phyloP scores from a whole-genome alignment of 192 early-diverging fungal genomes.

The Helicostylum pulchrum region DNA sequence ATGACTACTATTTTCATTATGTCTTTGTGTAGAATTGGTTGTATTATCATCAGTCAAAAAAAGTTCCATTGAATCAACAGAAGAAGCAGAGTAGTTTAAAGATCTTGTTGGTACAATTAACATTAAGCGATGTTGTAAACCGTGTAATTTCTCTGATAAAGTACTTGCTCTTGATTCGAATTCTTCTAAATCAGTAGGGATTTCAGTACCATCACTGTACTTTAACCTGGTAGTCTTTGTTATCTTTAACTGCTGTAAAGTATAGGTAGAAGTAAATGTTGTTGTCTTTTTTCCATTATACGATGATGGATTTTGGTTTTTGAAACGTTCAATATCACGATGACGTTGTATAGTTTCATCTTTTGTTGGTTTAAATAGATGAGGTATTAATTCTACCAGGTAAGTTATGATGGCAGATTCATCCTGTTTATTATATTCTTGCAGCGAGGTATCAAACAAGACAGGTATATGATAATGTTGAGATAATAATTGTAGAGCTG shows the following conservation, averaged over 20 bases:
- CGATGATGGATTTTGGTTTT: background rate
- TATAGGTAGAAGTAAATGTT: slow-evolving; percentile 16
- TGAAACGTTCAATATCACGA: slow-evolving; percentile 8
- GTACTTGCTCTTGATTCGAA: slow-evolving; percentile 14
- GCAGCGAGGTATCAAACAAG: slow-evolving; percentile 11
- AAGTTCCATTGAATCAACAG: slow-evolving; percentile 3
- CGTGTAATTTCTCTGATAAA: background rate
- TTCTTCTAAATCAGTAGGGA: slow-evolving; percentile 8
- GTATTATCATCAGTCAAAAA: background rate
- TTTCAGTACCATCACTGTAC: slow-evolving; percentile 5
- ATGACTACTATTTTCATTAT: slow-evolving; percentile 1
- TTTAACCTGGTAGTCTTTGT: slow-evolving; percentile 15
- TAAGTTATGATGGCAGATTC: background rate
- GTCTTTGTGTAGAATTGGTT: background rate
- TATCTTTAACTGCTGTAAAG: slow-evolving; percentile 17
- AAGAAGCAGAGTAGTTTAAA: slow-evolving; percentile 4
- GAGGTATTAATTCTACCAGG: slow-evolving; percentile 8
- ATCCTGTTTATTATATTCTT: background rate
- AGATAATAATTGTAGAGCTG: slow-evolving; percentile 11
- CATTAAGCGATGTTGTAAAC: slow-evolving; percentile 7
- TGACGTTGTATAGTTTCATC: slow-evolving; percentile 3
- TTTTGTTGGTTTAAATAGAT: background rate
- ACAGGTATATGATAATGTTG: slow-evolving; percentile 4
- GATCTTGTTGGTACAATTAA: slow-evolving; percentile 22
- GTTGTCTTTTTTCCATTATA: slow-evolving; percentile 3